Evolutionary conservation across 345 rosid genomes (phyloP).

Genomic region (Cardiospermum halicacabum): DNA sequence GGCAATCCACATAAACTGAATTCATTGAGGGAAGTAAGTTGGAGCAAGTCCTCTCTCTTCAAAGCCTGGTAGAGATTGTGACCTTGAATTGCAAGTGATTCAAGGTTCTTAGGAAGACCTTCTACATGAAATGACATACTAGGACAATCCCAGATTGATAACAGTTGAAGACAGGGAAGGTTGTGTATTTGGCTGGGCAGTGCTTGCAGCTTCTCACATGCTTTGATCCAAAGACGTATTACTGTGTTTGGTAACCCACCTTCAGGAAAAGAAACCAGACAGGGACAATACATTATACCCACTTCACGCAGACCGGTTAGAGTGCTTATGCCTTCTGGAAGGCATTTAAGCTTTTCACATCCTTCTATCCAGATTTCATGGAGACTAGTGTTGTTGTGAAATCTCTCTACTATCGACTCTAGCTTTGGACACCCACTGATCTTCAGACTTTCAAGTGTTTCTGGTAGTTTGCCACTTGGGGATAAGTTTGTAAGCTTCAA

Average conservation of each 20-base stretch:
- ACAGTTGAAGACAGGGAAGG: too few species aligned
- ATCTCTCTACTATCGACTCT: too few species aligned
- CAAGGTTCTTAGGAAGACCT: conserved; percentile 19
- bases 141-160: too few species aligned
- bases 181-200: too few species aligned
- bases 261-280: too few species aligned
- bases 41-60: conserved; percentile 14
- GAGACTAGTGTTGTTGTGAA: too few species aligned
- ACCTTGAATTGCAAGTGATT: conserved; percentile 1
- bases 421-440: not conserved
- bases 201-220: too few species aligned
- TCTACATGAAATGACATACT: conserved; percentile 1
- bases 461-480: not conserved
- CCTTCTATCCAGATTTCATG: too few species aligned
- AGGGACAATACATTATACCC: too few species aligned
- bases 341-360: not conserved
- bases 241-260: too few species aligned
- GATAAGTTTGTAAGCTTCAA: not conserved
- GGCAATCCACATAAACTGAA: conserved; percentile 10
- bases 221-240: too few species aligned
- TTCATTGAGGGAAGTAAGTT: conserved; percentile 8
- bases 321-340: not conserved
- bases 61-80: conserved; percentile 8
- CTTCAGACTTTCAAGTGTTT: not conserved
- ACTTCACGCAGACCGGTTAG: not conserved